A percentile compares a stretch with the other conserved stretches of the same genome.
phyloP scores from a whole-genome alignment of 192 early-diverging fungal genomes.

The Gonapodya sp. region DNA sequence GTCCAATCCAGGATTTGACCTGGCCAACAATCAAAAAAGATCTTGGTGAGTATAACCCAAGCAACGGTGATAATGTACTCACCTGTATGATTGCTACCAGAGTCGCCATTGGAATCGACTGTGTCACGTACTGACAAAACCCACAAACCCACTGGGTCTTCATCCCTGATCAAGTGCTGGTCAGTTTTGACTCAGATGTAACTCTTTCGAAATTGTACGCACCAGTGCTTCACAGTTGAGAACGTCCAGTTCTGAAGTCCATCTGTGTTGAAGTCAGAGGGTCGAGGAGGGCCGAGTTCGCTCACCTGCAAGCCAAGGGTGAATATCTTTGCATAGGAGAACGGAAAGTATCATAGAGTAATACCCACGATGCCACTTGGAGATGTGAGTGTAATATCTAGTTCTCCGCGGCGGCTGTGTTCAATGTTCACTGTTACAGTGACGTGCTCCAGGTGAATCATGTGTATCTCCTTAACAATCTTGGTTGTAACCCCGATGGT shows the following conservation, averaged over 20 bases:
- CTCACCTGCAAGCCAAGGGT: constrained; percentile 26
- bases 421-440: constrained; percentile 75
- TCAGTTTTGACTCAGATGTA: constrained; percentile 7
- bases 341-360: not conserved
- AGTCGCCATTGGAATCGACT: constrained; percentile 29
- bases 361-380: constrained; percentile 43
- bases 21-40: not conserved
- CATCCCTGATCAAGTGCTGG: constrained; percentile 54
- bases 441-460: constrained; percentile 71
- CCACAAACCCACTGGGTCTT: constrained; percentile 79
- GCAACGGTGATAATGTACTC: constrained; percentile 26
- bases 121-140: constrained; percentile 57
- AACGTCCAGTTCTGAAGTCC: constrained; percentile 87
- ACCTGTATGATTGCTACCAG: constrained; percentile 47
- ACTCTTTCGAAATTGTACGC: not conserved
- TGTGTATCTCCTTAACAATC: constrained; percentile 30
- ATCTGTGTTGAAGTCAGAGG: constrained; percentile 46
- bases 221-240: constrained; percentile 96
- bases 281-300: constrained; percentile 53
- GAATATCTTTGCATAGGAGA: not conserved
- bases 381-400: constrained; percentile 70
- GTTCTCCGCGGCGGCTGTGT: constrained; percentile 74
- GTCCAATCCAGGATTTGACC: not conserved
- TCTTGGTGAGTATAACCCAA: not conserved
- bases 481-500: constrained; percentile 31